Percentiles rank a stretch among this genome's conserved stretches.
Evolutionary conservation across 495 filamentous ascomycete species (phyloP).

Genomic region (Penicillium ucsense): DNA sequence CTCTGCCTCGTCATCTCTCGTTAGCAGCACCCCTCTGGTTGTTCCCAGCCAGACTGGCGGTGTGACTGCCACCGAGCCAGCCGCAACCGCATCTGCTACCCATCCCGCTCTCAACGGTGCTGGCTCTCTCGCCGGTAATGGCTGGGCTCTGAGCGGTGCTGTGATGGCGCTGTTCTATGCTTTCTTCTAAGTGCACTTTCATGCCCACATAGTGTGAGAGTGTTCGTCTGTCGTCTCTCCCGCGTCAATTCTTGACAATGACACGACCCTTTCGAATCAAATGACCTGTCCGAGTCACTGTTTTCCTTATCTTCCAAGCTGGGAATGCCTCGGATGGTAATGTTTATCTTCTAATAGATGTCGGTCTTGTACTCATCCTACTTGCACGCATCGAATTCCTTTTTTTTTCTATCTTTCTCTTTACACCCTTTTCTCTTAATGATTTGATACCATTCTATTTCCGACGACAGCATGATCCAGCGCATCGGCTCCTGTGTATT

Average conservation of each 20-base stretch:
- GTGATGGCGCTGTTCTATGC: slow-evolving; percentile 21
- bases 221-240: too few species aligned
- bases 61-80: slow-evolving; percentile 6
- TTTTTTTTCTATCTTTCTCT: too few species aligned
- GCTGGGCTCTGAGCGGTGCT: slow-evolving; percentile 22
- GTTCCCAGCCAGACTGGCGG: slow-evolving; percentile 2
- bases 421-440: slow-evolving; percentile 6
- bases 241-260: too few species aligned
- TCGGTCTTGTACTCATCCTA: slow-evolving; percentile 8
- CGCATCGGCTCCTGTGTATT: slow-evolving; percentile 12
- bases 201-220: too few species aligned
- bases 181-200: slow-evolving; percentile 10
- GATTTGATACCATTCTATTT: slow-evolving; percentile 17
- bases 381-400: slow-evolving; percentile 9
- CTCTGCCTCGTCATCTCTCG: slow-evolving; percentile 7
- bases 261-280: too few species aligned
- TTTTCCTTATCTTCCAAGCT: too few species aligned
- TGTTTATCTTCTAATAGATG: slow-evolving; percentile 7
- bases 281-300: too few species aligned
- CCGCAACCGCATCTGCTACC: slow-evolving; percentile 5
- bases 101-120: slow-evolving; percentile 10
- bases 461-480: slow-evolving; percentile 21
- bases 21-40: slow-evolving; percentile 7
- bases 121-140: slow-evolving; percentile 12
- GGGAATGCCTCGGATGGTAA: neutral